Evolutionary conservation across 345 rosid genomes (phyloP).

Genomic region (Salix viminalis): DNA sequence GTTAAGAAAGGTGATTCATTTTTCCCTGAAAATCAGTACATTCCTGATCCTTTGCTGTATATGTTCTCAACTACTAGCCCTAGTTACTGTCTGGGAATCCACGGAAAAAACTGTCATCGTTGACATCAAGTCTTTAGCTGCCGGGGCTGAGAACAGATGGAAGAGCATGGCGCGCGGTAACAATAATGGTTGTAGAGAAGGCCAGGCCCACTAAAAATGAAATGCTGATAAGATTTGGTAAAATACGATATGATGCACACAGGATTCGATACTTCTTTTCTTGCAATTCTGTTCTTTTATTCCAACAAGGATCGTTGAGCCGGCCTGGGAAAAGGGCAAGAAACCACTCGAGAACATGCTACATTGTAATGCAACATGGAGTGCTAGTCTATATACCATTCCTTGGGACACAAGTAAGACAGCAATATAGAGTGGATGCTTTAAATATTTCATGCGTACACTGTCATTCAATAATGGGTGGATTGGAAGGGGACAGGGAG

Average conservation of each 20-base stretch:
- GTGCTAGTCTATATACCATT: not conserved
- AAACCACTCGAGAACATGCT: slow-evolving; percentile 6
- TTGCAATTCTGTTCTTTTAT: not conserved
- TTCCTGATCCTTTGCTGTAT: not conserved
- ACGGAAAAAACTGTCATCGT: no score
- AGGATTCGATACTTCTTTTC: not conserved
- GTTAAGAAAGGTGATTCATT: not conserved
- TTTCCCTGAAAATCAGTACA: not conserved
- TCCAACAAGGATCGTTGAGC: not conserved
- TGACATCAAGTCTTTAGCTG: not conserved
- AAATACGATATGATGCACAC: not conserved
- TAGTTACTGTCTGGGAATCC: not conserved
- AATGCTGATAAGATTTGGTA: not conserved
- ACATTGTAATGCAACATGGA: not conserved
- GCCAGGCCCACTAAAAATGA: no score
- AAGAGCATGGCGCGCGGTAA: no score
- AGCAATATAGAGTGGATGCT: not conserved
- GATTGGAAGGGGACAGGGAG: not conserved
- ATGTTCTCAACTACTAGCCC: no score
- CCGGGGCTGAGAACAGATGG: not conserved
- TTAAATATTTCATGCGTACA: not conserved
- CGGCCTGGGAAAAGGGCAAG: not conserved
- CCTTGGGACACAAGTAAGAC: not conserved
- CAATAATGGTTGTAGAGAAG: no score
- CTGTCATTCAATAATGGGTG: not conserved